phyloP scores from a whole-genome alignment of 1,139 yeast genomes.

The Dujonia santamariae region DNA sequence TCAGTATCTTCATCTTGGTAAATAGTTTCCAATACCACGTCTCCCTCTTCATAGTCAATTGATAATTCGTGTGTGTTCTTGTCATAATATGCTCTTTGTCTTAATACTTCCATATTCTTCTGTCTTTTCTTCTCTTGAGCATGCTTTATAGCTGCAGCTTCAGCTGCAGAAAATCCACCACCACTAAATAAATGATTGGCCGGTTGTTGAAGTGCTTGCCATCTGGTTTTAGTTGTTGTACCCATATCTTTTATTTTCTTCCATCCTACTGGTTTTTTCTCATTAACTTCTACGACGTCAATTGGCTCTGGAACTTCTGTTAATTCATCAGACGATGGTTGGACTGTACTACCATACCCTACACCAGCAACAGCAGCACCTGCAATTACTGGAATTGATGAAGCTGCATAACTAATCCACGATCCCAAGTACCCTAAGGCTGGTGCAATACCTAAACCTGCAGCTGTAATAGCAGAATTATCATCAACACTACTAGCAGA shows the following conservation, averaged over 20 bases:
- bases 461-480: no score
- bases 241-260: conserved; percentile 3
- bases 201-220: conserved; percentile 5
- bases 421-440: no score
- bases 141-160: neutral
- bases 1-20: no score
- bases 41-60: no score
- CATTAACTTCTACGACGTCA: no score
- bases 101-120: neutral
- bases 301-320: neutral
- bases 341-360: no score
- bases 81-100: neutral
- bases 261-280: conserved; percentile 1
- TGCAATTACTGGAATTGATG: no score
- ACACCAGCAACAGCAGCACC: conserved; percentile 35
- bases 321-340: neutral
- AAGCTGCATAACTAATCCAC: no score
- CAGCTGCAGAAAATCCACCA: conserved; percentile 3
- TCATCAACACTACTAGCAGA: no score
- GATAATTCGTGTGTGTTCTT: no score
- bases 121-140: conserved; percentile 1
- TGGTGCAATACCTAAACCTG: no score
- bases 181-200: neutral
- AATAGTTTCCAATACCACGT: no score
- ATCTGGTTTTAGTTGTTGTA: conserved; percentile 2